phyloP scores from a whole-genome alignment of 2,329 filamentous ascomycete species.

The Microdochium bolleyi region DNA sequence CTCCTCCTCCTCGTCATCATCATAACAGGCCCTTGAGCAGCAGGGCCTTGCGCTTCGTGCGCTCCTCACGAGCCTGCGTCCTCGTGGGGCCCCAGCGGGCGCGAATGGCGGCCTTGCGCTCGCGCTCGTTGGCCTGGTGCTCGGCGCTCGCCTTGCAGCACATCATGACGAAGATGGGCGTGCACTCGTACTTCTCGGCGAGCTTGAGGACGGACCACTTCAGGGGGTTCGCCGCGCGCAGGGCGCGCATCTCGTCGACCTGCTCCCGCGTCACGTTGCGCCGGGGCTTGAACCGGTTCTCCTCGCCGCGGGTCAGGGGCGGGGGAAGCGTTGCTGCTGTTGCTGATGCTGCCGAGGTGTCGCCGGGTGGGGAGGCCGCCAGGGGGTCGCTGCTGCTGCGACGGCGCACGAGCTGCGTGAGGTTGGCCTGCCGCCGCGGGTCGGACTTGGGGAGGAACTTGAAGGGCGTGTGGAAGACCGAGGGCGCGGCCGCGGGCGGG shows the following conservation, averaged over 20 bases:
- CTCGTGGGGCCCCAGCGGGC: slow-evolving; percentile 50
- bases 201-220: slow-evolving; percentile 46
- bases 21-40: slow-evolving; percentile 39
- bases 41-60: slow-evolving; percentile 43
- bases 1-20: neutral
- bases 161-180: slow-evolving; percentile 48
- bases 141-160: slow-evolving; percentile 40
- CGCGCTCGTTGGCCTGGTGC: slow-evolving; percentile 37
- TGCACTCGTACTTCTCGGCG: slow-evolving; percentile 47
- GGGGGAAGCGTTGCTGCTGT: slow-evolving; percentile 24
- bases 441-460: slow-evolving; percentile 54
- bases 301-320: slow-evolving; percentile 7
- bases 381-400: neutral
- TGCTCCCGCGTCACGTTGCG: slow-evolving; percentile 48
- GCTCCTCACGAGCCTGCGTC: slow-evolving; percentile 46
- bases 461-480: slow-evolving; percentile 58
- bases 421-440: slow-evolving; percentile 41
- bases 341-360: slow-evolving; percentile 5
- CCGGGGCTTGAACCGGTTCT: slow-evolving; percentile 6
- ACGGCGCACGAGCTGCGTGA: slow-evolving; percentile 24
- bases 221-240: slow-evolving; percentile 44
- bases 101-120: slow-evolving; percentile 38
- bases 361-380: slow-evolving; percentile 6
- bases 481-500: slow-evolving; percentile 43
- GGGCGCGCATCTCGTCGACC: slow-evolving; percentile 50